Evolutionary conservation across 192 early-diverging fungal genomes (phyloP), one percentile per base, ranked within the genome.

Genomic region (Dimargaris xerosporica): DNA sequence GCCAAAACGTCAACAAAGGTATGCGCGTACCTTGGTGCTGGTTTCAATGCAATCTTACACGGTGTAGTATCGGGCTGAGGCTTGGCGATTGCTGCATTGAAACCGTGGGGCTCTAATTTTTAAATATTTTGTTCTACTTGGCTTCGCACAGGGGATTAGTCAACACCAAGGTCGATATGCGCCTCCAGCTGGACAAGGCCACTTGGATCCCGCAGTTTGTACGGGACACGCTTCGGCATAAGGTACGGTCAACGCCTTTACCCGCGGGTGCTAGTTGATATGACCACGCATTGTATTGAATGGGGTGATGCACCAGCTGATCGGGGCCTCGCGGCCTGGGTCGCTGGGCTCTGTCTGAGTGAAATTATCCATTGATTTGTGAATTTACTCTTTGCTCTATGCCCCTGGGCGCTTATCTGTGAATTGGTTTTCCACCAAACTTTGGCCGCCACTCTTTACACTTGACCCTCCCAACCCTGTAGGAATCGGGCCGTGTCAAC

Each of bases 1-100:
- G 91, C 23, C 90, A 94, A 66, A 91, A 94, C 67, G 91, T 94
- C 34, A 94, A 94, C 78, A 94, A 94, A 80, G 80, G 85, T 82
- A 71, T 46, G 47, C 48, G 12, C 9, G 10, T 13, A n/a, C 29
- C 23, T 29, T 69, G 12, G 34, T 16, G 45, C 21, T 17, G 29
- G 10, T 21, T 43, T 9, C 9, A 31, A 47, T 26, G 30, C 31
- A 61, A 9, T 61, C 44, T 10, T 13, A 61, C 9, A 30, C n/a
- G 39, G 44, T 12, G 15, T 12, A 48, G 25, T 13, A 12, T 34
- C 19, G 13, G 11, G 19, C 25, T 52, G 58, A 31, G n/a, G 19
- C 10, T 0, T 25, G 29, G 16, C 44, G 44, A 17, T 13, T 45
- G 44, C 10, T 45, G 44, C 44, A 45, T 13, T 17, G 11, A 17